Percentiles rank a stretch among this genome's conserved stretches.
Conservation (phyloP, 306 rosid species). For the Nissolia schottii region DNA sequence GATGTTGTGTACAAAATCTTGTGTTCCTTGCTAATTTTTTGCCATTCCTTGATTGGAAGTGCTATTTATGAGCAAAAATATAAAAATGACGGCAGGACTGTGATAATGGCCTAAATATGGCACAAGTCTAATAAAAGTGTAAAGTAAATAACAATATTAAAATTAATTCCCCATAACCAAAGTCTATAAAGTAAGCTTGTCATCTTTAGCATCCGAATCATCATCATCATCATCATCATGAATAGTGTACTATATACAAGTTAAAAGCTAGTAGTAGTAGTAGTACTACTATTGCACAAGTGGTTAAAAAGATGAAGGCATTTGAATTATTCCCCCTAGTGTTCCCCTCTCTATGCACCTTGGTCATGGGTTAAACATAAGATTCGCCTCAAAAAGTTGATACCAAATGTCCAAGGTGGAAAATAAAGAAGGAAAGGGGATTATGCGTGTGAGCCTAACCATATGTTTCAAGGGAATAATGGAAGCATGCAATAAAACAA, state of each 20-base stretch:
- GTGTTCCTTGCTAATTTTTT: background rate
- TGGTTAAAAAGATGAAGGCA: conserved; percentile 5
- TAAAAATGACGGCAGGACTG: background rate
- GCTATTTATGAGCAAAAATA: background rate
- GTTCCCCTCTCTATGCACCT: background rate
- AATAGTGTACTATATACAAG: background rate
- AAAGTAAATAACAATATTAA: background rate
- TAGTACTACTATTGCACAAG: background rate
- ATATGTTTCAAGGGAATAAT: conserved; percentile 24
- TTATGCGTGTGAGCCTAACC: conserved; percentile 14
- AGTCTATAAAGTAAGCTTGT: background rate
- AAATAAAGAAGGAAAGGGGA: background rate
- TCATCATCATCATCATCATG: too few species aligned
- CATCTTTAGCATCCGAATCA: background rate
- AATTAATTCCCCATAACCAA: background rate
- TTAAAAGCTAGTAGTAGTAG: too few species aligned
- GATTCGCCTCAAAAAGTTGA: conserved; percentile 35
- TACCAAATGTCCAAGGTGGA: conserved; percentile 14
- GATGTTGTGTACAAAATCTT: background rate
- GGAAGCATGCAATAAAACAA: background rate
- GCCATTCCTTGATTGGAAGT: background rate
- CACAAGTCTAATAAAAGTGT: background rate
- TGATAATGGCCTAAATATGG: background rate
- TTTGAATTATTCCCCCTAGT: background rate
- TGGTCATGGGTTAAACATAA: conserved; percentile 6